phyloP scores from a whole-genome alignment of 2,329 filamentous ascomycete species.

The Raffaelea albimanens region DNA sequence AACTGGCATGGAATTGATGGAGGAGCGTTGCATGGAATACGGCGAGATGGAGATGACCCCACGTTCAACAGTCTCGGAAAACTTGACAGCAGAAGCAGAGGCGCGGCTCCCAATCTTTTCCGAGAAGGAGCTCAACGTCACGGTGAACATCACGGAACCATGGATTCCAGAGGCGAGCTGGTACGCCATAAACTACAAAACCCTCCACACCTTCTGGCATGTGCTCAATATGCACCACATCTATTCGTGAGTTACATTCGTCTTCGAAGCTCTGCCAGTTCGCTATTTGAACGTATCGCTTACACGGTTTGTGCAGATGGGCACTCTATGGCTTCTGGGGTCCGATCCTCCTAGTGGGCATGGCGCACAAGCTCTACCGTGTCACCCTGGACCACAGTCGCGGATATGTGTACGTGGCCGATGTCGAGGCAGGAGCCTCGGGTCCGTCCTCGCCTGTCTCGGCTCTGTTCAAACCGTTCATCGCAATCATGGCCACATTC shows the following conservation, averaged over 20 bases:
- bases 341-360: conserved; percentile 9
- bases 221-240: not conserved
- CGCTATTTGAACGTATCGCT: too few relatives aligned
- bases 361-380: conserved; percentile 5
- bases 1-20: not conserved
- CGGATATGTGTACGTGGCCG: conserved; percentile 3
- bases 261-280: not conserved
- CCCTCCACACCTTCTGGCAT: not conserved
- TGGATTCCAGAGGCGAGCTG: conserved; percentile 4
- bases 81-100: conserved; percentile 11
- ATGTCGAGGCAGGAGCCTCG: conserved; percentile 1
- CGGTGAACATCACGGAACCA: conserved; percentile 3
- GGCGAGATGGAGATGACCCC: not conserved
- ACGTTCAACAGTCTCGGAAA: conserved; percentile 1
- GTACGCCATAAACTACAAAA: not conserved
- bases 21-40: not conserved
- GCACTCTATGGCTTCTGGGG: conserved; percentile 12
- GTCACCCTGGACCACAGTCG: conserved; percentile 3
- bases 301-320: conserved; percentile 1
- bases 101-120: conserved; percentile 4
- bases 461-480: not conserved
- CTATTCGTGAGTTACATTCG: conserved; percentile 10
- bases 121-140: not conserved
- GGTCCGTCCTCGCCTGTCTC: not conserved
- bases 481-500: not conserved